Evolutionary conservation across 176 grass and related monocot genomes (phyloP), one percentile per base, ranked within the genome.

Genomic region (Oryza meyeriana): DNA sequence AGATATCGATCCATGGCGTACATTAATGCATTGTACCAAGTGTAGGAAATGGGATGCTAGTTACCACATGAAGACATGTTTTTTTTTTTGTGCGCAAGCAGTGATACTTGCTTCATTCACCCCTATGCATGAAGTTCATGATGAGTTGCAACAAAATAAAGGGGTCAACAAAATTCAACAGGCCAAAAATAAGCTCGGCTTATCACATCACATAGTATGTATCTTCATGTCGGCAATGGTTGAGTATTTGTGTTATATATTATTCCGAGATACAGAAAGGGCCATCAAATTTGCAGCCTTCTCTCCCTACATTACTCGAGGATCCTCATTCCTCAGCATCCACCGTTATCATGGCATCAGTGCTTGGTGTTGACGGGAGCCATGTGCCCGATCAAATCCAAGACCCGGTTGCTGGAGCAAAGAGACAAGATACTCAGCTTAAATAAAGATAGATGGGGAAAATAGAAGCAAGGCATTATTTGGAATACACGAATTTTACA

Each of bases 321-420:
- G 64, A 64, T 18, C 50, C 5, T 50, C 32, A 33, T 33, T 33
- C 32, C 32, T 12, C 50, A 25, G 27, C 20, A 9, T 47, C n/a
- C n/a, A 48, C 13, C 16, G 12, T 28, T 61, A 6, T 57, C 3
- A 3, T n/a, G 24, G 13, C 39, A 36, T 83, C 78, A 91, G 5
- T 63, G 27, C 30, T 71, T 88, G 29, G 92, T 75, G 25, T 68
- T 81, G 72, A 93, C 92, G 64, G 93, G 70, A 52, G 87, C 81
- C 95, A 97, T 93, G 71, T 94, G 92, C 26, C n/a, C 86, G 16
- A 97, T 97, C 83, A 94, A 80, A 78, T 97, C 95, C 10, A 97
- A 81, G 48, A 94, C 92, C 18, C 88, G 92, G 90, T 94, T 94
- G 65, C 92, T 94, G 89, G 50, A 81, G 41, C 9, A 62, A 66